Evolutionary conservation across 495 filamentous ascomycete species (phyloP).

Genomic region (Endocarpon pusillum): DNA sequence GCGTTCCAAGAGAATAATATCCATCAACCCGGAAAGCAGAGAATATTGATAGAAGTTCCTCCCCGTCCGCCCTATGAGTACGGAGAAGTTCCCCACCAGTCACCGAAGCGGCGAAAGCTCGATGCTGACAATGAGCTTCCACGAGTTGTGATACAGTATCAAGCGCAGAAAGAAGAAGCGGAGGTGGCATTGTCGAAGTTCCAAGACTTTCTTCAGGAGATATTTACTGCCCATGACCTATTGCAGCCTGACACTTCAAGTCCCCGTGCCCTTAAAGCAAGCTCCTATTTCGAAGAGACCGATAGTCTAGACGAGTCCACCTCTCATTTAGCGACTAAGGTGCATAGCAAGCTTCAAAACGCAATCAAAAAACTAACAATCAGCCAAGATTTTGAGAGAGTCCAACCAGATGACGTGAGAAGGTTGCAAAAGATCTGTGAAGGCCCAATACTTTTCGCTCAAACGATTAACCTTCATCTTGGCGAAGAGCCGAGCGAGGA

Average conservation of each 20-base stretch:
- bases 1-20: slow-evolving; percentile 2
- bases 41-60: too few relatives aligned
- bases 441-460: slow-evolving; percentile 46
- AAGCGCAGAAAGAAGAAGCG: slow-evolving; percentile 64
- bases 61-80: too few relatives aligned
- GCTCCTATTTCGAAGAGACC: slow-evolving; percentile 25
- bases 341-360: slow-evolving; percentile 52
- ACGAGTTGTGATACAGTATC: slow-evolving; percentile 20
- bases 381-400: slow-evolving; percentile 28
- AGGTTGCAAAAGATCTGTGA: slow-evolving; percentile 69
- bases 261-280: slow-evolving; percentile 19
- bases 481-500: slow-evolving; percentile 43
- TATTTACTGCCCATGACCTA: slow-evolving; percentile 67
- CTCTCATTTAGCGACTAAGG: slow-evolving; percentile 41
- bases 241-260: slow-evolving; percentile 30
- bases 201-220: slow-evolving; percentile 46
- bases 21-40: too few relatives aligned
- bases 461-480: slow-evolving; percentile 42
- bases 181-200: slow-evolving; percentile 52
- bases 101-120: slow-evolving; percentile 18
- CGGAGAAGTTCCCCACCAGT: too few relatives aligned
- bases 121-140: slow-evolving; percentile 16
- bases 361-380: slow-evolving; percentile 49
- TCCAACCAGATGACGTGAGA: slow-evolving; percentile 56
- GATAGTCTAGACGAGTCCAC: slow-evolving; percentile 33